Percentiles rank a stretch among this genome's conserved stretches.
Evolutionary conservation across 1,139 yeast genomes (phyloP).

Genomic region (Arxiozyma slooffiae): DNA sequence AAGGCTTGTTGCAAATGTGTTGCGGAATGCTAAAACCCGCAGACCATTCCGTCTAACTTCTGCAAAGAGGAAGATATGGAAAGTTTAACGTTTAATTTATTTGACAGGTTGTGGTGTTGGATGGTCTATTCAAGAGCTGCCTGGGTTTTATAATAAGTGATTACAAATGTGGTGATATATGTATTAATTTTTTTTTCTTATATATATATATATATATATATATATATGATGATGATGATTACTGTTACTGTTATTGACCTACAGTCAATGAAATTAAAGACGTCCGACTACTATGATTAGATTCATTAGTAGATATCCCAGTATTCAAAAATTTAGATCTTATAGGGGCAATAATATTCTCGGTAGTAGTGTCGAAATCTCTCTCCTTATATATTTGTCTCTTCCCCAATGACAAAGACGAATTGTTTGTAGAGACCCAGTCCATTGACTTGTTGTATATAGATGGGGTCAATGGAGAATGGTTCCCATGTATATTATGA

Average conservation of each 20-base stretch:
- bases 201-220: neutral
- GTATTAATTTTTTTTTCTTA: too few species aligned
- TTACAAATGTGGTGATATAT: too few species aligned
- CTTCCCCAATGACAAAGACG: conserved; percentile 11
- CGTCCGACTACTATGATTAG: conserved; percentile 17
- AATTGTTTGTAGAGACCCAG: conserved; percentile 13
- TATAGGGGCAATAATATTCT: conserved; percentile 17
- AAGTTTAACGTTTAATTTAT: too few species aligned
- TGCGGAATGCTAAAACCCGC: too few species aligned
- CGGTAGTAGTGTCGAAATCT: conserved; percentile 9
- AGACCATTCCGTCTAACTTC: too few species aligned
- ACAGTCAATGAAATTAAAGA: conserved; percentile 17
- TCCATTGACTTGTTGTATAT: conserved; percentile 18
- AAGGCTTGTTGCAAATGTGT: too few species aligned
- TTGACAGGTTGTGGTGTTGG: too few species aligned
- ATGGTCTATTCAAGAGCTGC: too few species aligned
- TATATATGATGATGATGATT: neutral
- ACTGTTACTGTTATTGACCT: neutral
- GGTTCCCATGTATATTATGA: neutral
- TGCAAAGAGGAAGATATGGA: too few species aligned
- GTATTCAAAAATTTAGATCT: conserved; percentile 21
- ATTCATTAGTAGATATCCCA: conserved; percentile 17
- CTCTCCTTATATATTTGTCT: conserved; percentile 4
- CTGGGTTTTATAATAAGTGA: too few species aligned
- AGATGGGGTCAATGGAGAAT: conserved; percentile 25